These are phyloP conservation scores for Neodidymelliopsis sp. DNA, from an alignment of 2,329 filamentous ascomycete genomes.

Conservation along the genomic window DNA sequence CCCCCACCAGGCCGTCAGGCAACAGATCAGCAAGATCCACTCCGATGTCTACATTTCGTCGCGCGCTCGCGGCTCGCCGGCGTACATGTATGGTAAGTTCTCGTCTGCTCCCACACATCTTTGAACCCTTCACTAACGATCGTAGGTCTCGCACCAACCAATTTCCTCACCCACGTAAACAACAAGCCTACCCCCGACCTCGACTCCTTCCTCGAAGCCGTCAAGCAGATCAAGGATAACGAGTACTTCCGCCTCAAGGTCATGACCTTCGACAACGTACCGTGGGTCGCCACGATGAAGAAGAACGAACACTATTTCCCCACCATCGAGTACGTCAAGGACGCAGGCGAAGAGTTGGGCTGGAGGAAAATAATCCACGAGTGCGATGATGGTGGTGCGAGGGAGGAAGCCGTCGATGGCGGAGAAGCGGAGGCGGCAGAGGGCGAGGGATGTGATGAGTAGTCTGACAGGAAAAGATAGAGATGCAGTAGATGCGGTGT, in stretches of 20 bases:
- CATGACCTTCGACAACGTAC: constrained; percentile 98
- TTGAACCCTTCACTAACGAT: constrained; percentile 67
- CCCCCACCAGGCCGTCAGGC: constrained; percentile 93
- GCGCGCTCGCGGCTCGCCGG: constrained; percentile 55
- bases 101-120: constrained; percentile 66
- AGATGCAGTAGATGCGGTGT: no score
- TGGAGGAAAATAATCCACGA: constrained; percentile 67
- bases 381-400: constrained; percentile 51
- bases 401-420: constrained; percentile 42
- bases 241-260: constrained; percentile 97
- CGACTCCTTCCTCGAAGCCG: constrained; percentile 78
- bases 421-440: constrained; percentile 39
- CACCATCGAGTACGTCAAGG: constrained; percentile 70
- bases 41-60: constrained; percentile 96
- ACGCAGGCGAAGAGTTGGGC: constrained; percentile 58
- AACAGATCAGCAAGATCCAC: constrained; percentile 96
- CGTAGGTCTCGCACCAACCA: constrained; percentile 88
- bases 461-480: no score
- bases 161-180: constrained; percentile 97
- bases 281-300: constrained; percentile 99
- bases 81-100: constrained; percentile 51
- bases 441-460: constrained; percentile 33
- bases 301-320: constrained; percentile 97
- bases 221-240: constrained; percentile 90
- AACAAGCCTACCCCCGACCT: constrained; percentile 84